Percentiles rank a stretch among this genome's conserved stretches.
Evolutionary conservation across 441 rosid species (phyloP).

Genomic region (Erodium moschatum): DNA sequence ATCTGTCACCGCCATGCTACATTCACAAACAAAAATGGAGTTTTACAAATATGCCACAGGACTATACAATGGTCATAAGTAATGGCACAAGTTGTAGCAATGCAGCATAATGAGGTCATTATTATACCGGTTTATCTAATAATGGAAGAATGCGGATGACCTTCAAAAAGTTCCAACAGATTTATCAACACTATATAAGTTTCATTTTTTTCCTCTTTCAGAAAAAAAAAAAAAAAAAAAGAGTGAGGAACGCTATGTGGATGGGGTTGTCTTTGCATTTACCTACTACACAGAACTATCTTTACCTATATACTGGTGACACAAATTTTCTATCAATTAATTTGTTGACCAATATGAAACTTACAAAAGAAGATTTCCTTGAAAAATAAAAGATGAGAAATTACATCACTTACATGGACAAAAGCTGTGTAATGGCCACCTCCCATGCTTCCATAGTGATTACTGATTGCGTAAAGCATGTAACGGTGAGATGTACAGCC

Average conservation of each 20-base stretch:
- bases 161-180: background rate
- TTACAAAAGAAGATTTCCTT: background rate
- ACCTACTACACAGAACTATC: background rate
- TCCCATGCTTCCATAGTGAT: conserved; percentile 78
- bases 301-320: background rate
- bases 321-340: background rate
- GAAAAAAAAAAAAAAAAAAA: background rate
- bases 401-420: conserved; percentile 53
- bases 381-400: too few species aligned
- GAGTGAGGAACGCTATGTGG: background rate
- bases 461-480: conserved; percentile 68
- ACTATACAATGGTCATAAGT: background rate
- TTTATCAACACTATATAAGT: background rate
- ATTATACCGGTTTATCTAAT: too few species aligned
- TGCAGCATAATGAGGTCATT: too few species aligned
- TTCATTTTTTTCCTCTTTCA: background rate
- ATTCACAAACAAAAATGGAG: conserved; percentile 14
- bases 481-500: conserved; percentile 40
- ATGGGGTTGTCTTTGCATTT: background rate
- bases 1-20: conserved; percentile 83
- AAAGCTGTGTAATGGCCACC: conserved; percentile 81
- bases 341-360: background rate
- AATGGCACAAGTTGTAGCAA: too few species aligned
- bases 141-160: background rate
- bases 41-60: too few species aligned